Base-by-base conservation (phyloP, 805 yeast genomes). In the Zygotorulaspora sp. region DNA sequence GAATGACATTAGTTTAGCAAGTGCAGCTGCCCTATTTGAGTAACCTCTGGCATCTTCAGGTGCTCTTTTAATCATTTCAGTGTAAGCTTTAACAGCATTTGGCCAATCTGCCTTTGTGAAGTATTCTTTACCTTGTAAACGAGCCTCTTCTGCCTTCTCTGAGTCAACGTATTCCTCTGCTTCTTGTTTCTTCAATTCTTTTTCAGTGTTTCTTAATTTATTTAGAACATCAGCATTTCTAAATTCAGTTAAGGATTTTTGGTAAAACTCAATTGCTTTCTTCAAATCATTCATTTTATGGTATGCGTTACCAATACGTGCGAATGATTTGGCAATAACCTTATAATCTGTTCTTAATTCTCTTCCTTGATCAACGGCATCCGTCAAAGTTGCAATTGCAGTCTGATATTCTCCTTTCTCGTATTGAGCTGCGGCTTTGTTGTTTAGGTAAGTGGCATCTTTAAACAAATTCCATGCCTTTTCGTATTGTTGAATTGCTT, bases 31-130 rank as follows among this genome's bases (percentile, higher is more conserved):
- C 67, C 99, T 83, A 71, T 92, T 92, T 23, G 95, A 88, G 65
- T 88, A 92, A 41, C 97, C 97, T 65, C 96, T 79, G 16, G 95
- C 94, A 65, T 92, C 97, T 40, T 78, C 78, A 40, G 99, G 99
- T n/a, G 89, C 88, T 63, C 99, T 83, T 68, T 88, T 86, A 54
- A 90, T 72, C 89, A 92, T 92, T 67, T 92, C 98, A 34, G 94
- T 74, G 67, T 92, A 92, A 4, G 95, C 83, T 62, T 84, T 83
- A 30, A 92, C 96, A 15, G 97, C 97, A 48, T 72, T 80, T 47
- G 98, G 97, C 96, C 96, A 90, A 65, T 90, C 96, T 34, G 86
- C 92, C 52, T 84, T 82, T 43, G 83, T 77, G 75, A 92, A 92
- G 57, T 64, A 77, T 16, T 84, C 90, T 65, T 85, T 90, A 63